Base-by-base conservation (phyloP, 345 rosid species). In the Erucastrum elatum region DNA sequence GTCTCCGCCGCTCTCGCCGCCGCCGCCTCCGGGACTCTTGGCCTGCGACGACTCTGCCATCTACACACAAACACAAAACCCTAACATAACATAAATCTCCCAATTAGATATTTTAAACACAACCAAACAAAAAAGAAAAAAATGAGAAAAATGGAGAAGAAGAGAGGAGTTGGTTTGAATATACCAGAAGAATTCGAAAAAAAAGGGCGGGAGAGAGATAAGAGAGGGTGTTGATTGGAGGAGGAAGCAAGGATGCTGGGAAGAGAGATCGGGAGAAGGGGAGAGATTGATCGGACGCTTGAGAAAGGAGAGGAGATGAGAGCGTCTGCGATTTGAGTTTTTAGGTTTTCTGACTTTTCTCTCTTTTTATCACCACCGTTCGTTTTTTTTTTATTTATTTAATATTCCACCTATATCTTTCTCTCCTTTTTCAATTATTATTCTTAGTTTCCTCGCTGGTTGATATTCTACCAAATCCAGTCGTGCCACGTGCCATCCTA, bases 271-370 rank as follows among this genome's bases (percentile, higher is more conserved):
- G 55, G 44, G 64, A 46, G 74, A 62, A 83, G 81, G 53, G 74
- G 67, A 81, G 81, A 77, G 80, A 84, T 79, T 80, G 71, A 94
- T 94, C 97, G 92, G 92, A 94, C 98, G 98, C 93, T 94, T 86
- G 91, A 94, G 90, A 94, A 86, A 68, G 29, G 83, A 81, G 83
- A 85, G 56, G 56, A 44, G 37, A 82, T 82, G 90, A 84, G 69
- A 87, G 84, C 87, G 90, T 81, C 87, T 84, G 80, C 61, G 91
- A 91, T 91, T 49, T 84, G 70, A 80, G 81, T 56, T 60, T 66
- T 69, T 61, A 78, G 84, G 84, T 78, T 82, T 61, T 78, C 51
- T 33, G 49, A 7, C 56, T 72, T 78, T 78, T 9, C 0, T 21
- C 3, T 44, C 74, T 72, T 67, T 74, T 80, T 89, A 87, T 90